Base-by-base conservation (phyloP, 2,329 filamentous ascomycete genomes). In the Gaeumannomyces tritici region DNA sequence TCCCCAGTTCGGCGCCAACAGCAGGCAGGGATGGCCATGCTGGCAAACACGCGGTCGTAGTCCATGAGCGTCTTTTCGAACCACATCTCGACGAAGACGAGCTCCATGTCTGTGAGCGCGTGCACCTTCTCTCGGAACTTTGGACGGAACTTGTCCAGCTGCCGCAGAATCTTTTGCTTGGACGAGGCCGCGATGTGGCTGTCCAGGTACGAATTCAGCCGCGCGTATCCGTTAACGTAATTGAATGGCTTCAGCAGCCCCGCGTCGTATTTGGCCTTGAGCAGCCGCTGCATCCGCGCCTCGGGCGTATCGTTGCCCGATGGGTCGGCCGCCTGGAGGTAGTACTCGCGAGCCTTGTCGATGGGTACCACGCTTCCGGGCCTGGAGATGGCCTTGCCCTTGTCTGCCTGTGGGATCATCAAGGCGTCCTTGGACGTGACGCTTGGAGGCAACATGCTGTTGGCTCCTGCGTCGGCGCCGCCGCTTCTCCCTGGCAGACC, bases 61-160 rank as follows among this genome's bases (percentile, higher is more conserved):
- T 98, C 95, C 89, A 98, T 95, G 68, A 99, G 77, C 66, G 90
- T 95, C 70, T 89, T 87, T 75, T 99, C 95, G 71, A 99, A 98
- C 93, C 95, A 98, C 91, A 98, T 97, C 76, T 99, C 95, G 13
- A 98, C 93, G 64, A 93, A 86, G 31, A 98, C 88, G 29, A 99
- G 84, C 74, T 99, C 91, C 73, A 97, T 90, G 74, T 99, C 95
- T 2, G 91, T 97, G 71, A 98, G 79, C 42, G 83, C 88, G 67
- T 98, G 92, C 73, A 96, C 93, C 76, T 96, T 92, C 75, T 98
- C 93, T 65, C 95, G 85, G 71, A 99, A 99, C 71, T 96, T 96
- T 21, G 95, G 95, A 57, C 95, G 83, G 76, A 99, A 99, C 63
- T 90, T 88, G 74, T 96, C 91, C 56, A 99, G 83, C 71, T 96